Base-by-base conservation (phyloP, 1,139 yeast genomes). In the Geotrichum reessii region DNA sequence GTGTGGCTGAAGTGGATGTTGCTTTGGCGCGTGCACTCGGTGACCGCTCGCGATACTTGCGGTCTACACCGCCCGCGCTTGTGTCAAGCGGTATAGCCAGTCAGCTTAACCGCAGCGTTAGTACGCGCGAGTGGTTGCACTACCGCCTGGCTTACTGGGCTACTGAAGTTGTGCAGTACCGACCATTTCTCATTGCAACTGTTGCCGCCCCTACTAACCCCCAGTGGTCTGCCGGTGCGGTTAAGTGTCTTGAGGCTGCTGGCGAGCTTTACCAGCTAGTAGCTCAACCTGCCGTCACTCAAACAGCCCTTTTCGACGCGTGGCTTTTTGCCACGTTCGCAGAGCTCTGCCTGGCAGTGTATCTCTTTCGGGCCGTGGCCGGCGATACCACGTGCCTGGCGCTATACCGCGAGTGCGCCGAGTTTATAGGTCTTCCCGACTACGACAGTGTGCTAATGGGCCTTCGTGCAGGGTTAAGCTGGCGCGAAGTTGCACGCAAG, bases 61-160 rank as follows among this genome's bases (percentile, higher is more conserved):
- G n/a, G 8, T 12, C 33, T 24, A 48, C 37, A 12, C 57, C 57
- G 21, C 57, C 57, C 4, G 42, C 57, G 6, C 25, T 24, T 8
- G 14, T 48, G 21, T 47, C 52, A 6, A 47, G 42, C 31, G 57
- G 57, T 8, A 47, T 47, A 8, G 56, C 51, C 17, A 47, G 37
- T 24, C 21, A 47, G 28, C 24, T 53, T 6, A 54, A 48, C 27
- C 21, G 44, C 27, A 24, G 48, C 28, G 47, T 40, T 28, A 4
- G 27, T 17, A 25, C 19, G 40, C 33, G 31, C 9, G 57, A 54
- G 21, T 54, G 57, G 57, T 27, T 24, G 17, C 37, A 33, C 19
- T 47, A 47, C 40, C 52, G 57, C 25, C 9, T 54, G 14, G 22
- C 31, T 7, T 54, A 47, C 40, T 54, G 37, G 40, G 21, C 22